Base-by-base conservation (phyloP, 2,329 filamentous ascomycete species). In the Emergomyces orientalis region DNA sequence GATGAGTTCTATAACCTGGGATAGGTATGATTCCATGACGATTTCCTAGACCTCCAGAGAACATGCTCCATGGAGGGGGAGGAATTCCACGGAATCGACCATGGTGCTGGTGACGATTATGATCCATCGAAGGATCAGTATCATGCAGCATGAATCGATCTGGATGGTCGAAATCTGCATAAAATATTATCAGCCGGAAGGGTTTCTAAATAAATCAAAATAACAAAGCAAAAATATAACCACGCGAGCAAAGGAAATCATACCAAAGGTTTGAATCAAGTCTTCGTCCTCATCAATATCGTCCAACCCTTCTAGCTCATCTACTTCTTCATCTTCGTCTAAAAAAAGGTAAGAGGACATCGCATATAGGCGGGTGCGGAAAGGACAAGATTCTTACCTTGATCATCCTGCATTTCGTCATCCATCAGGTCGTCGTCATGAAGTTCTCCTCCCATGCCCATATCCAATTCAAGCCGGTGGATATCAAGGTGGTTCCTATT, bases 51-150 rank as follows among this genome's bases (percentile, higher is more conserved):
- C 82, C 79, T 60, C 79, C 80, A 65, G 83, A 80, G 69, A 88
- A 84, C 68, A 86, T 79, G 66, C 86, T 86, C 71, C 89, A 87
- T 17, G 86, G 83, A 66, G 82, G 83, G 32, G 84, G 83, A 69
- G 81, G 73, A 57, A 77, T 76, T 64, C 81, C 81, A 63, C 82
- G 82, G 68, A 86, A 81, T 51, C 86, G 83, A 61, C 83, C 73
- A 56, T 81, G 79, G 73, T 75, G 9, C 19, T 52, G 51, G 19
- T 56, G 60, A 9, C 51, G 47, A n/a, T 51, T 43, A 30, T 41
- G 32, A 19, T 39, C 49, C 30, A 55, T 45, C 13, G 47, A 9
- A 45, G 49, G 22, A n/a, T 43, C 60, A 25, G 39, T 30, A 22
- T 43, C 60, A 17, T 61, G 30, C 34, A 61, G 9, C 32, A 61